phyloP scores from a whole-genome alignment of 768 basidiomycete species.

The Tylopilus subfusipes region DNA sequence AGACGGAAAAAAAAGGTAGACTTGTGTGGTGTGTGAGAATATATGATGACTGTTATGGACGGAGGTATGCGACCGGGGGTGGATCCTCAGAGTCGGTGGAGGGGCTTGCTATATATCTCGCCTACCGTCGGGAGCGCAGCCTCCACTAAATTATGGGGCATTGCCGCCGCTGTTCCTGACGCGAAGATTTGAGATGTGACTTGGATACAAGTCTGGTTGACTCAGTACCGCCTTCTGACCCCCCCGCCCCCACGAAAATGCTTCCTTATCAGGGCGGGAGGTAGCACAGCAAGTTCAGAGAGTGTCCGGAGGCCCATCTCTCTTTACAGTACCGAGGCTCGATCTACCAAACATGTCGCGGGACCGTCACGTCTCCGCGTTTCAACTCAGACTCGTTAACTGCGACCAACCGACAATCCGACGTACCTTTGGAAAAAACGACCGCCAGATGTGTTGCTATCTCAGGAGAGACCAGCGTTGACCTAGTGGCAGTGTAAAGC shows the following conservation, averaged over 20 bases:
- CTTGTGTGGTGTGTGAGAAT: conserved; percentile 19
- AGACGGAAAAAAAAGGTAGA: conserved; percentile 6
- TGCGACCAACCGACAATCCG: background rate
- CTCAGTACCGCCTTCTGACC: conserved; percentile 13
- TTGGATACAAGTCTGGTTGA: conserved; percentile 11
- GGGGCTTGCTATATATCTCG: conserved; percentile 16
- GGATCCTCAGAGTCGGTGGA: background rate
- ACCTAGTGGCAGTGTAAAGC: background rate
- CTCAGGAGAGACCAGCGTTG: background rate
- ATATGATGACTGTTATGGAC: conserved; percentile 11
- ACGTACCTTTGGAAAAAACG: background rate
- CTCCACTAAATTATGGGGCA: conserved; percentile 23
- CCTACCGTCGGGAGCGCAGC: conserved; percentile 26
- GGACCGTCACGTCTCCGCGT: background rate
- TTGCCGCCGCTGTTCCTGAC: conserved; percentile 27
- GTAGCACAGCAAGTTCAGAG: background rate
- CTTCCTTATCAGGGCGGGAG: conserved; percentile 14
- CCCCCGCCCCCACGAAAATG: conserved; percentile 15
- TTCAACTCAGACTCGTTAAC: background rate
- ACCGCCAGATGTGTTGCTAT: background rate
- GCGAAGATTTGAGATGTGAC: conserved; percentile 7
- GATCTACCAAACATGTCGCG: background rate
- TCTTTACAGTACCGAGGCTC: conserved; percentile 6
- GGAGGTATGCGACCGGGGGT: background rate
- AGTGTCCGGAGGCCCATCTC: conserved; percentile 18